Percentiles rank a stretch among this genome's conserved stretches.
These are phyloP conservation scores for Glycine tomentella DNA, from an alignment of 306 rosid genomes.

Conservation along the genomic window DNA sequence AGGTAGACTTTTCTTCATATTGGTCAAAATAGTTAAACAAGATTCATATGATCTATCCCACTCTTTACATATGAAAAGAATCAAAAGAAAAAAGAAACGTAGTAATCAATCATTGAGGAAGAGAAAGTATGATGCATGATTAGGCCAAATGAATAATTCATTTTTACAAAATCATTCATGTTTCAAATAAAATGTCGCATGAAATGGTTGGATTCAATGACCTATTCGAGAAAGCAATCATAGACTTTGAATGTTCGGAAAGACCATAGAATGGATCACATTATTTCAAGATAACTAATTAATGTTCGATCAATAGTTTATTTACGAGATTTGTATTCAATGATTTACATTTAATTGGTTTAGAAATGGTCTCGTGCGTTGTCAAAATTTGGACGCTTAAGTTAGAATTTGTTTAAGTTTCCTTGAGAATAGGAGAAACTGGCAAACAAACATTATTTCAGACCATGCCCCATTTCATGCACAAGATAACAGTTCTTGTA, in stretches of 20 bases:
- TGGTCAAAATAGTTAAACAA: conserved; percentile 5
- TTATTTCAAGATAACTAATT: neutral
- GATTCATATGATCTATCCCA: neutral
- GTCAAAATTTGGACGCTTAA: neutral
- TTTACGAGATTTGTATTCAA: neutral
- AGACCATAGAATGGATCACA: neutral
- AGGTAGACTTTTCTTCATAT: neutral
- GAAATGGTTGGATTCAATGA: conserved; percentile 10
- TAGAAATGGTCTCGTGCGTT: neutral
- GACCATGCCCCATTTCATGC: conserved; percentile 37
- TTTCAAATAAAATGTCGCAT: conserved; percentile 17
- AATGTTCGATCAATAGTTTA: neutral
- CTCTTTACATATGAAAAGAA: conserved; percentile 6
- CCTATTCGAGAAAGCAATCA: conserved; percentile 14
- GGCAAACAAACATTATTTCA: neutral
- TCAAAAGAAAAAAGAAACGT: conserved; percentile 1
- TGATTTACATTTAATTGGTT: neutral
- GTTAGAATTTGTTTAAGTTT: neutral
- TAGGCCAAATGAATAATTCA: conserved; percentile 12
- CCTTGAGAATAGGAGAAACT: neutral
- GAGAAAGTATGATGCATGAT: conserved; percentile 35
- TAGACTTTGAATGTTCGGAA: conserved; percentile 10
- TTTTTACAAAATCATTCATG: conserved; percentile 9
- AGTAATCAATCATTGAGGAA: conserved; percentile 24
- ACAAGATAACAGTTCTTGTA: neutral